Conservation (phyloP, 2,329 filamentous ascomycete species). For the Penicillium thymicola region DNA sequence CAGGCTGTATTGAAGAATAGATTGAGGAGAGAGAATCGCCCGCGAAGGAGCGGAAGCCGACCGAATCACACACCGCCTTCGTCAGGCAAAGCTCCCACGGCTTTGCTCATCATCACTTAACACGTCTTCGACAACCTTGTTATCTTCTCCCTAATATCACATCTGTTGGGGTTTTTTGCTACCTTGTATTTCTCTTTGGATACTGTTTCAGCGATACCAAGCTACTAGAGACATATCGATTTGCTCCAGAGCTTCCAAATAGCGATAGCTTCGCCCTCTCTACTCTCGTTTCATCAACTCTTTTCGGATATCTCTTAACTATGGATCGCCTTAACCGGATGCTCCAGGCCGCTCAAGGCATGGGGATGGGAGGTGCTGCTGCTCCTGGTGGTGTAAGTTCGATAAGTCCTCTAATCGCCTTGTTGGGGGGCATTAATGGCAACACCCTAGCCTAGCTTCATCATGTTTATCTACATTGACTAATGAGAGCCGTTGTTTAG, state of each 20-base stretch:
- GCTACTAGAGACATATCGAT: slow-evolving; percentile 8
- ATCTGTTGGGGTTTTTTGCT: slow-evolving; percentile 1
- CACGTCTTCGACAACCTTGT: slow-evolving; percentile 9
- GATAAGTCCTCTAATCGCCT: slow-evolving; percentile 5
- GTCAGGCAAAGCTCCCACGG: slow-evolving; percentile 23
- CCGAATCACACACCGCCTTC: slow-evolving; percentile 33
- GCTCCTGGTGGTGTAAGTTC: slow-evolving; percentile 42
- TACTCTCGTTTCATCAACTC: slow-evolving; percentile 15
- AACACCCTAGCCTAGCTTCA: not conserved
- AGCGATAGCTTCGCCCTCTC: slow-evolving; percentile 28
- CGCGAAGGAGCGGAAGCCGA: slow-evolving; percentile 19
- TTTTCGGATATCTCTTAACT: slow-evolving; percentile 26
- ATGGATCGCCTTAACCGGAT: slow-evolving; percentile 95
- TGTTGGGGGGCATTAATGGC: slow-evolving; percentile 5
- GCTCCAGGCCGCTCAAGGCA: slow-evolving; percentile 69
- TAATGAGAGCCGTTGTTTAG: slow-evolving; percentile 44
- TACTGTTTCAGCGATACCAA: not conserved
- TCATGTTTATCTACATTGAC: not conserved
- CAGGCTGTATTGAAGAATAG: slow-evolving; percentile 15
- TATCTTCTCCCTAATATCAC: slow-evolving; percentile 4
- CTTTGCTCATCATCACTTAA: slow-evolving; percentile 4
- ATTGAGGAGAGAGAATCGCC: slow-evolving; percentile 28
- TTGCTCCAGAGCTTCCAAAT: slow-evolving; percentile 28
- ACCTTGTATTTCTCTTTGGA: not conserved
- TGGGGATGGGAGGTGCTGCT: slow-evolving; percentile 44